A percentile compares a stretch with the other conserved stretches of the same genome.
These are phyloP conservation scores for Lipomyces spencermartinsiae DNA, from an alignment of 805 yeast species.

Conservation along the genomic window DNA sequence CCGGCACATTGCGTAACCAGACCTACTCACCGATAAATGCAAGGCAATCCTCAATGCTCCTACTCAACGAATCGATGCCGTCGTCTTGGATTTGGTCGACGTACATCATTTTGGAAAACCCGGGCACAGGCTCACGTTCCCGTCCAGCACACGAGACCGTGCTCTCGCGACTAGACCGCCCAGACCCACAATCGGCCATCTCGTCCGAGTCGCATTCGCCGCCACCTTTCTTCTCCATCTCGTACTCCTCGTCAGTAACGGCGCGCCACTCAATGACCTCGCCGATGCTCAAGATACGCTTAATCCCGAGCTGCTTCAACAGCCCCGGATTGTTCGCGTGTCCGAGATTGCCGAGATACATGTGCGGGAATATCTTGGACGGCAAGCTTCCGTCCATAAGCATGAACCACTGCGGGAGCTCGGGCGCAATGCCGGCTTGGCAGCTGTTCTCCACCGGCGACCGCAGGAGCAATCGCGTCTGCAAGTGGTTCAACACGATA, in stretches of 20 bases:
- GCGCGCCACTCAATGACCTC: slow-evolving; percentile 52
- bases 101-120: slow-evolving; percentile 59
- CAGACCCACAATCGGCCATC: neutral
- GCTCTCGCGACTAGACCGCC: neutral
- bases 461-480: slow-evolving; percentile 61
- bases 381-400: slow-evolving; percentile 73
- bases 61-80: slow-evolving; percentile 79
- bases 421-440: slow-evolving; percentile 16
- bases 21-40: slow-evolving; percentile 46
- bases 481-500: slow-evolving; percentile 66
- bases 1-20: neutral
- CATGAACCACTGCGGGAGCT: slow-evolving; percentile 44
- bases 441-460: slow-evolving; percentile 47
- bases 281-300: slow-evolving; percentile 83
- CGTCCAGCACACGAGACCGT: neutral
- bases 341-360: slow-evolving; percentile 80
- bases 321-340: slow-evolving; percentile 80
- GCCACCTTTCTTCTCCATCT: neutral
- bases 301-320: slow-evolving; percentile 68
- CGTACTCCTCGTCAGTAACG: slow-evolving; percentile 19
- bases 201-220: neutral
- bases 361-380: slow-evolving; percentile 78
- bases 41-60: slow-evolving; percentile 67
- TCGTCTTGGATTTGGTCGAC: slow-evolving; percentile 85
- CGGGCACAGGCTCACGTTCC: slow-evolving; percentile 22